These are phyloP conservation scores for Colletotrichum tropicale DNA, from an alignment of 2,329 filamentous ascomycete genomes.

Conservation along the genomic window DNA sequence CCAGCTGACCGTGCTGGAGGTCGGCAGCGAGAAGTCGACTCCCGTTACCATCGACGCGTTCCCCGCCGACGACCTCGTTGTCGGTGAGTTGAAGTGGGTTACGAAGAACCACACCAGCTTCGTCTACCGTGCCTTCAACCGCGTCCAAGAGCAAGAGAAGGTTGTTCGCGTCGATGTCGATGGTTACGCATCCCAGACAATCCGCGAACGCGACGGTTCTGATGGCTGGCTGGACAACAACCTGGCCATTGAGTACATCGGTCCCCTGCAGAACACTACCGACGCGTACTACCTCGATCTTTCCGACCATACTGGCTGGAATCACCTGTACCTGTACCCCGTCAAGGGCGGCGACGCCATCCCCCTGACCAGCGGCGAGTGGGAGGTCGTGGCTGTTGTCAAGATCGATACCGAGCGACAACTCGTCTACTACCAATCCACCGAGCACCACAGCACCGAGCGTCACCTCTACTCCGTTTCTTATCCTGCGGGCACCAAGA, in stretches of 20 bases:
- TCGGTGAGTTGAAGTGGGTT: constrained; percentile 73
- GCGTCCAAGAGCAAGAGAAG: constrained; percentile 69
- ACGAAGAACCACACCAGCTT: constrained; percentile 65
- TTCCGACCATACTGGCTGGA: constrained; percentile 69
- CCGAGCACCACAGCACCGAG: constrained; percentile 69
- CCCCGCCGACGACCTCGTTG: constrained; percentile 63
- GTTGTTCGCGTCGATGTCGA: constrained; percentile 63
- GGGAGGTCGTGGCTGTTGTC: constrained; percentile 66
- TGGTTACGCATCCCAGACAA: constrained; percentile 46
- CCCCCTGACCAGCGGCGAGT: constrained; percentile 67
- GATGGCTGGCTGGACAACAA: constrained; percentile 69
- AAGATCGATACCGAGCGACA: constrained; percentile 62
- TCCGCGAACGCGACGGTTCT: constrained; percentile 62
- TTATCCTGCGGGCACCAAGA: constrained; percentile 57
- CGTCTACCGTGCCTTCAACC: constrained; percentile 70
- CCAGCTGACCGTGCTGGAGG: constrained; percentile 60
- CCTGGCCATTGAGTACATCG: constrained; percentile 60
- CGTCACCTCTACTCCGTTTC: constrained; percentile 71
- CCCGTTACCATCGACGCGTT: constrained; percentile 61
- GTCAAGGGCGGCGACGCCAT: constrained; percentile 59
- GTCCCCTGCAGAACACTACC: constrained; percentile 39
- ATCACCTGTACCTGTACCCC: constrained; percentile 69
- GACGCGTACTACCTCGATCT: constrained; percentile 67
- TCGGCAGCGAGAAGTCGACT: constrained; percentile 49
- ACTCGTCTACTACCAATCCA: constrained; percentile 69